Evolutionary conservation across 2,329 filamentous ascomycete genomes (phyloP), one percentile per base, ranked within the genome.

Genomic region (Curvularia spicifera): DNA sequence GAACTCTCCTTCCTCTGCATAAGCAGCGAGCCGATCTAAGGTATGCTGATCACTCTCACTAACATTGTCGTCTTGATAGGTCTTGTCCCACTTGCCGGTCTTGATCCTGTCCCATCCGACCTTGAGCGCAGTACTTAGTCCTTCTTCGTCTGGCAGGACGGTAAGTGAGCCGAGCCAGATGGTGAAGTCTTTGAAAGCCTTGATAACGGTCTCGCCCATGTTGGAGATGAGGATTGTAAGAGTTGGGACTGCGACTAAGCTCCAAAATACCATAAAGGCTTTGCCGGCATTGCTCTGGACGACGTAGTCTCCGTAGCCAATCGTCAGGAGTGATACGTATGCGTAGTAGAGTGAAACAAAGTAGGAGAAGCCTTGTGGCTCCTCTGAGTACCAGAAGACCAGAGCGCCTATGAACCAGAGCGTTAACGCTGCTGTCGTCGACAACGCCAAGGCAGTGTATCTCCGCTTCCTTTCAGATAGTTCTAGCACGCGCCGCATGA

Each of bases 261-360:
- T 82, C 84, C 84, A 86, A 59, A 85, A 80, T 1, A 86, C 82
- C 64, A 85, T 85, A 63, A 85, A 85, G 1, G 82, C 77, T 64
- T 81, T 83, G 8, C 82, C 82, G 12, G 80, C 78, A 60, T 84
- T 85, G 50, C 78, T 81, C 13, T 73, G 70, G 0, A 79, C 80
- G 1, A 73, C 71, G 22, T 78, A 74, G 61, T 85, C 83, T 28
- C 84, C 83, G 60, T 85, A 86, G 1, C 84, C 83, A 44, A 86
- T 84, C 0, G 84, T 85, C 26, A 84, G 67, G 10, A 86, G 78
- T 4, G 78, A 80, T 0, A 79, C 80, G 63, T 83, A 86, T 5
- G 81, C 74, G 65, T 85, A 85, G 66, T 85, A 86, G 0, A 85
- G 68, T 0, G 79, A 73, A 5, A 79, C 69, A 57, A 85, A 85